Base-by-base conservation (phyloP, 495 filamentous ascomycete species). In the Immersiella caudata region DNA sequence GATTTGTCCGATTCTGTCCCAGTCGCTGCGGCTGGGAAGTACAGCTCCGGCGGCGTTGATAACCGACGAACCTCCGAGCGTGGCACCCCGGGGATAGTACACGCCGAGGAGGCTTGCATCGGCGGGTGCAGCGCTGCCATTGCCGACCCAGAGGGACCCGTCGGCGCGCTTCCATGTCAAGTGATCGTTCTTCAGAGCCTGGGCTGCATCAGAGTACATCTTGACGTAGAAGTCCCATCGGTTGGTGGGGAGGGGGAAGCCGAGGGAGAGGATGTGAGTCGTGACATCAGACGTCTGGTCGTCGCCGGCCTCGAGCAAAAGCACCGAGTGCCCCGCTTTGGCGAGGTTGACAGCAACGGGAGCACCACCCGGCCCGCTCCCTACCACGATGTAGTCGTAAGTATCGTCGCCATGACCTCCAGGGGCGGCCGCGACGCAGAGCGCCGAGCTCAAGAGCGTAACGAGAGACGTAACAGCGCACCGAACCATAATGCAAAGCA, bases 11-110 rank as follows among this genome's bases (percentile, higher is more conserved):
- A 85, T 84, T 55, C 76, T 22, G 25, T 83, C 75, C 81, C 80
- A 87, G 65, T 84, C 83, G 46, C 71, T 74, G 35, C 76, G 75
- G 52, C 73, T 69, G 0, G 82, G 81, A 1, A 76, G 58, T 8
- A 82, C 67, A 22, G 76, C 69, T 22, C 79, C 70, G 2, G 78
- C 68, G 54, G 80, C 82, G 66, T 83, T 81, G 73, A 84, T 80
- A 55, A 79, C 73, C 5, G 78, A 73, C 50, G 79, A 82, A 6
- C 83, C 84, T 14, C 83, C 83, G 11, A 85, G 72, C 1, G 79
- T 78, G 7, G 77, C 80, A 1, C 80, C 77, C 6, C 84, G 76
- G 52, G 83, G 83, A 67, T 85, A 85, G 35, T 76, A 80, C 27
- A 81, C 74, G n/a, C 84, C 83, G 27, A 82, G 70, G 21, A 73